Conservation (phyloP, 2,329 filamentous ascomycete genomes). For the Penicillium sp. region DNA sequence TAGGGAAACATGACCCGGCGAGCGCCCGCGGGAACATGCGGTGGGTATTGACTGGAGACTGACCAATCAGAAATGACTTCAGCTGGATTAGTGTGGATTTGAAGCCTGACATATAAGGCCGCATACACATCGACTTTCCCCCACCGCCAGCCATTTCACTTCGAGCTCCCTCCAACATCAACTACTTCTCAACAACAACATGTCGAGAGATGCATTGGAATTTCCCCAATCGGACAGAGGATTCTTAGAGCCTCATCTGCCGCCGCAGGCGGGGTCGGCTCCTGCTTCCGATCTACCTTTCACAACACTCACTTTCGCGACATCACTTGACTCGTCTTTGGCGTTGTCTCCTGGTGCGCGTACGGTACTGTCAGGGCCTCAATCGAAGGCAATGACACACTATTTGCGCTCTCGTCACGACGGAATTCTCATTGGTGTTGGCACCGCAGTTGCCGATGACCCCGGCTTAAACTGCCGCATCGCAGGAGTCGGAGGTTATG, state of each 20-base stretch:
- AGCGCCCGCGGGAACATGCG: too few relatives aligned
- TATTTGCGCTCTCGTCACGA: constrained; percentile 82
- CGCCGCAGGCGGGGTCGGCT: constrained; percentile 24
- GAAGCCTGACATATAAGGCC: too few relatives aligned
- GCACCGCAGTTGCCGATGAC: constrained; percentile 81
- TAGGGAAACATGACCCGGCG: too few relatives aligned
- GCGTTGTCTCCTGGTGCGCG: constrained; percentile 72
- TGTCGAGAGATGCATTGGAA: constrained; percentile 29
- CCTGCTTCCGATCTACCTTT: constrained; percentile 40
- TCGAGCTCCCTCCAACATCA: background rate
- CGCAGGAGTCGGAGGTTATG: constrained; percentile 56
- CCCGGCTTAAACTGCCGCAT: constrained; percentile 86
- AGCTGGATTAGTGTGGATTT: too few relatives aligned
- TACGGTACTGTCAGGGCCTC: constrained; percentile 76
- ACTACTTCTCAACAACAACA: background rate
- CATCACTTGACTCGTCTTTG: constrained; percentile 77
- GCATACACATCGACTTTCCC: too few relatives aligned
- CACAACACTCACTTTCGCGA: constrained; percentile 83
- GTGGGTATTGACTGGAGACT: too few relatives aligned
- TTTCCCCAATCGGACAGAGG: constrained; percentile 43
- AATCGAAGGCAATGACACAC: constrained; percentile 92
- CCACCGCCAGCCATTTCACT: too few relatives aligned
- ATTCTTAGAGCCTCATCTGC: constrained; percentile 52
- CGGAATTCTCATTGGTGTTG: constrained; percentile 81
- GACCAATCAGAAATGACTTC: too few relatives aligned